Evolutionary conservation across 116 monocot genomes (phyloP).

Genomic region (Phalaenopsis hybrid): DNA sequence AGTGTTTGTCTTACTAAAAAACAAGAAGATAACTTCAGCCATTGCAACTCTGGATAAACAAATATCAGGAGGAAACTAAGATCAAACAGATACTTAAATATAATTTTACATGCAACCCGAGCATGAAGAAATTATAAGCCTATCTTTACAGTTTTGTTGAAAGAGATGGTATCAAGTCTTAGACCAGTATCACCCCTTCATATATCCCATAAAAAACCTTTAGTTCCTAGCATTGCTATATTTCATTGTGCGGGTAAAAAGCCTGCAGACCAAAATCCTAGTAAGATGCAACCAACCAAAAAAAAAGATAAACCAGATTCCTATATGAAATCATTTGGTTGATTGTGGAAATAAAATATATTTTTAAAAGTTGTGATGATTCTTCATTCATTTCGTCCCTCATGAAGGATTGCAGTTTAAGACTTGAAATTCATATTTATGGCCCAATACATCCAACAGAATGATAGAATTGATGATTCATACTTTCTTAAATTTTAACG

Average conservation of each 20-base stretch:
- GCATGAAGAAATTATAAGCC: constrained; percentile 4
- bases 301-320: background rate
- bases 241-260: background rate
- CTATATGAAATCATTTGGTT: background rate
- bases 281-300: background rate
- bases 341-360: background rate
- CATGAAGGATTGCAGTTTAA: background rate
- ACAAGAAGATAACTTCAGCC: background rate
- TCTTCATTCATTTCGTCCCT: background rate
- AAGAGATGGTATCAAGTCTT: background rate
- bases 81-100: background rate
- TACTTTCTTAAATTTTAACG: background rate
- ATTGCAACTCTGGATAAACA: background rate
- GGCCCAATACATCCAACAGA: background rate
- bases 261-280: background rate
- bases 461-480: background rate
- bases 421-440: background rate
- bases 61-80: background rate
- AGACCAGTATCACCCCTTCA: background rate
- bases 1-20: background rate
- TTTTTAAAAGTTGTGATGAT: background rate
- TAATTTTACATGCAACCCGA: background rate
- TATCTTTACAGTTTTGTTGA: background rate
- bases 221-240: background rate
- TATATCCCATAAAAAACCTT: background rate